Percentiles rank a stretch among this genome's conserved stretches.
Evolutionary conservation across 495 filamentous ascomycete genomes (phyloP).

Genomic region (Neurospora africana): DNA sequence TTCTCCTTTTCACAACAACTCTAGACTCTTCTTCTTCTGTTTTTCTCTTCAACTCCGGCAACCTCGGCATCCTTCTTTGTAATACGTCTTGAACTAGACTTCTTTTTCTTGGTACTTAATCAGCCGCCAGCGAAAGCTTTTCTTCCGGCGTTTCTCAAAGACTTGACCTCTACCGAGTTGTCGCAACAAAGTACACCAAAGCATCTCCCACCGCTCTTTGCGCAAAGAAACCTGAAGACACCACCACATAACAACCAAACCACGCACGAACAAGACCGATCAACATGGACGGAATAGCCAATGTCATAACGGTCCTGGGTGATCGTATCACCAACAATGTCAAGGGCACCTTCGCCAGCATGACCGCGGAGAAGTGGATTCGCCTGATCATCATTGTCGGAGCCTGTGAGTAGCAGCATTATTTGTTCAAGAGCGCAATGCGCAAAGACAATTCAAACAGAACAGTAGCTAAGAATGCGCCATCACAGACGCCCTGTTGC

Average conservation of each 20-base stretch:
- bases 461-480: not conserved
- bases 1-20: not conserved
- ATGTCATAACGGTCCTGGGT: slow-evolving; percentile 20
- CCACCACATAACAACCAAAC: not conserved
- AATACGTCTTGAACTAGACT: not conserved
- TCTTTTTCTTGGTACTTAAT: not conserved
- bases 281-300: slow-evolving; percentile 26
- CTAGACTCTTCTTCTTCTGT: not conserved
- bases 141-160: not conserved
- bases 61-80: not conserved
- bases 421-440: not conserved
- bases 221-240: not conserved
- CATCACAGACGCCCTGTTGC: slow-evolving; percentile 48
- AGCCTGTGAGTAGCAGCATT: slow-evolving; percentile 12
- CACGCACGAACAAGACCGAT: not conserved
- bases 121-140: not conserved
- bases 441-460: not conserved
- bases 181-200: slow-evolving; percentile 1
- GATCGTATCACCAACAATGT: slow-evolving; percentile 46
- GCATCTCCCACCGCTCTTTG: not conserved
- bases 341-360: slow-evolving; percentile 40
- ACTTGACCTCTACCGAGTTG: not conserved
- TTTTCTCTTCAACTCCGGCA: not conserved
- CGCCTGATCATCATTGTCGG: slow-evolving; percentile 51
- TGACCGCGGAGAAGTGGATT: slow-evolving; percentile 48